Percentiles rank a stretch among this genome's conserved stretches.
Evolutionary conservation across 2,329 filamentous ascomycete species (phyloP).

Genomic region (Scedosporium minutisporum): DNA sequence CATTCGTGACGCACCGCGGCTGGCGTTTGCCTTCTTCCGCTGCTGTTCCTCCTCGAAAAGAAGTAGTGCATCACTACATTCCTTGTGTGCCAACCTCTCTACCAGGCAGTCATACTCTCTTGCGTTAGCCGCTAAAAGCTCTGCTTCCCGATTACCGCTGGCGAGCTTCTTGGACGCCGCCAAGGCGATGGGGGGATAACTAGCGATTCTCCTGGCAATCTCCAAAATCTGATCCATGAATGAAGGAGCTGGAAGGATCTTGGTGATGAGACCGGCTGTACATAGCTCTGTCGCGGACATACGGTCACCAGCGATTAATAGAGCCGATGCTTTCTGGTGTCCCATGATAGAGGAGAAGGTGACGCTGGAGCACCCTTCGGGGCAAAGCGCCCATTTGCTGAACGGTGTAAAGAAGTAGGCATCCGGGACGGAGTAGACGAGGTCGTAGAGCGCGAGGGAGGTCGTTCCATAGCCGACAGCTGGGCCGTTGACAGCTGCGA

Average conservation of each 20-base stretch:
- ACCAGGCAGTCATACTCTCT: constrained; percentile 2
- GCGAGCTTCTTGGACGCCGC: constrained; percentile 1
- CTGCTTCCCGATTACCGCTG: not conserved
- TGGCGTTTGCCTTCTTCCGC: not conserved
- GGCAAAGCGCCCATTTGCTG: constrained; percentile 4
- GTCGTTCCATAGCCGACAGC: constrained; percentile 6
- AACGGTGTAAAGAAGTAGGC: constrained; percentile 8
- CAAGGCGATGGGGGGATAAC: constrained; percentile 3
- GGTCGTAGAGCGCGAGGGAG: constrained; percentile 5
- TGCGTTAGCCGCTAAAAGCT: constrained; percentile 2
- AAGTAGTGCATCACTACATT: not conserved
- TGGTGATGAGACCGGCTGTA: constrained; percentile 4
- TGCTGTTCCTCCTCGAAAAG: constrained; percentile 3
- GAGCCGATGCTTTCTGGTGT: constrained; percentile 3
- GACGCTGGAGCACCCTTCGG: constrained; percentile 4
- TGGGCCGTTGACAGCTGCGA: constrained; percentile 7
- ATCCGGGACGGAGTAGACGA: constrained; percentile 6
- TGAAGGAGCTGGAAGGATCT: not conserved
- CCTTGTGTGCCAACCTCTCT: not conserved
- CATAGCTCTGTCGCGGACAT: constrained; percentile 5
- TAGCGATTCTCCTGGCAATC: not conserved
- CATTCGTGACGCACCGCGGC: not conserved
- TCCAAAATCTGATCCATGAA: constrained; percentile 2
- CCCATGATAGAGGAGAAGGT: constrained; percentile 1
- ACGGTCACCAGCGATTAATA: constrained; percentile 2